Evolutionary conservation across 2,329 filamentous ascomycete species (phyloP), one percentile per base, ranked within the genome.

Genomic region (Epichloe baconii): DNA sequence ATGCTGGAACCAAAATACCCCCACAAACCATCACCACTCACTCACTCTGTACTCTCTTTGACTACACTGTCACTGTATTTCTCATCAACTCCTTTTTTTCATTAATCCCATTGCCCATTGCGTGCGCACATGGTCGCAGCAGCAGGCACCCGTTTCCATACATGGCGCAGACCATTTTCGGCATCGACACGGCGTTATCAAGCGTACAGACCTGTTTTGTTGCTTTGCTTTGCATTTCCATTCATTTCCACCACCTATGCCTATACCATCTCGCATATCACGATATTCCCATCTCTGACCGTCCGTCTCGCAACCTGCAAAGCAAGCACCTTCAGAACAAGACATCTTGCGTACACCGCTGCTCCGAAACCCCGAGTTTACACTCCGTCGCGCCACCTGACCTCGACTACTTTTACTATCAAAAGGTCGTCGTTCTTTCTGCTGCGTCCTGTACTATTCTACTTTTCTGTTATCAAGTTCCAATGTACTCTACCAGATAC

Each of bases 401-500:
- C 8, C 3, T 31, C 31, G 31, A 11, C 31, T 31, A 11, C 1
- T 31, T 31, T 11, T 11, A 4, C 31, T 11, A 1, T 10, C 31
- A 31, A 31, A 10, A 4, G 31, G 31, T 4, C 31, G 31, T 31
- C 3, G 31, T 40, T 15, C 14, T 37, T 17, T 42, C 21, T 51
- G 11, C 31, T 10, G 8, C 31, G 31, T 21, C 21, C 4, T 11
- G 43, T 23, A 44, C 5, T n/a, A 31, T 31, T 31, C 3, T 19
- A 5, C 11, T 23, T 31, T 36, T 42, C 35, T 45, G 7, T 31
- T 1, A 12, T 8, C 19, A 37, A 8, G 19, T 44, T 31, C n/a
- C 15, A 38, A 48, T 49, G 46, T 45, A 49, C 17, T 35, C 37
- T 46, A 45, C 47, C 47, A 38, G 51, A 48, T 52, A 48, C 51